Evolutionary conservation across 2,329 filamentous ascomycete genomes (phyloP), one percentile per base, ranked within the genome.

Genomic region (Alternaria infectoria): DNA sequence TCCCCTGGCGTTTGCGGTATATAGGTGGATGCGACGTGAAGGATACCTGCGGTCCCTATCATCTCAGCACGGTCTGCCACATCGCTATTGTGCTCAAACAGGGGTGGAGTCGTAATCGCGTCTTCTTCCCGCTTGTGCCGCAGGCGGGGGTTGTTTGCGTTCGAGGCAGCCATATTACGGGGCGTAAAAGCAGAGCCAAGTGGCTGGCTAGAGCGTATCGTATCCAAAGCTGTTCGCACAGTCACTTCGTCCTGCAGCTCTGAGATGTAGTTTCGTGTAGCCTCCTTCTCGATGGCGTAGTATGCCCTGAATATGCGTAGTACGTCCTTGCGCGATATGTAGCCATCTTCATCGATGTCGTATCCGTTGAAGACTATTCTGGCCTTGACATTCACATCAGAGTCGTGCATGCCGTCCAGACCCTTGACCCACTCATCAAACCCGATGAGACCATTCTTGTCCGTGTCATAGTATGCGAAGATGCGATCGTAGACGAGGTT

Each of bases 401-500:
- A 67, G 13, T 75, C 74, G 62, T 87, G 86, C 62, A 90, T 81
- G 54, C 86, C 86, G 5, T 93, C 90, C 51, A 97, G 84, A 1
- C 93, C 96, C 61, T 91, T 89, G 23, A 98, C 82, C 74, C 97
- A 99, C 77, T 99, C 96, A 52, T 93, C 87, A 70, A 99, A 98
- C 8, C 92, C 92, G 72, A 99, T 97, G 8, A 97, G 83, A 21
- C 91, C 92, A 76, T 99, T 93, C 45, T 89, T 87, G 77, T 98
- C 95, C 30, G 90, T 92, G 80, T 99, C 96, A 79, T 97, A 99
- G 79, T 97, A 97, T 54, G 92, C 89, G 81, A 98, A 99, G 87
- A 97, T 96, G 69, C 96, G 91, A 78, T 99, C 95, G 75, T 97
- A 96, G 62, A 99, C 92, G 13, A 97, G 87, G 77, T 96, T 97